Base-by-base conservation (phyloP, 1,284 basidiomycete species). In the Paramarasmius palmivorus region DNA sequence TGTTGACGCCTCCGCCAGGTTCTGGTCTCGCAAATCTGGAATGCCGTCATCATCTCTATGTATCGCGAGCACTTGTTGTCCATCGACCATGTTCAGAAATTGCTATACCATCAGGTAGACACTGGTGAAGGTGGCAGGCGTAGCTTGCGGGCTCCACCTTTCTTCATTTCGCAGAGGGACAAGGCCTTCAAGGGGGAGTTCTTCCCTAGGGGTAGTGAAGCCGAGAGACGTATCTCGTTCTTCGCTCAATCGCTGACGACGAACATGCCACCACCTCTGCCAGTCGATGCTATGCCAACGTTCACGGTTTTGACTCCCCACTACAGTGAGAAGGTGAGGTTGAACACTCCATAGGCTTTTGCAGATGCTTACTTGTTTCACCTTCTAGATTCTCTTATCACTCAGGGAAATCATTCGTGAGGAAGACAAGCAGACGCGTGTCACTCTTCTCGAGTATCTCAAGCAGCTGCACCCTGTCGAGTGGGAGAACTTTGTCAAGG, bases 401-500 rank as follows among this genome's bases (percentile, higher is more conserved):
- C 81, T 98, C 5, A 83, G 95, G 61, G 95, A 97, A 71, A 98
- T 97, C 68, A 98, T 98, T 63, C 89, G 94, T 61, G 95, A 98
- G 71, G 93, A 97, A 68, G 93, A 98, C 70, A 92, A 95, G 70
- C 90, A 93, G 68, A 93, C 93, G 8, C 92, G 95, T 50, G 95
- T 97, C 52, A 98, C 95, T 6, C 82, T 98, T 14, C 79, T 98
- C 50, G 95, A 97, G 71, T 98, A 99, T 75, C 81, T 99, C 65
- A 99, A 99, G 75, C 96, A 99, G 72, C 85, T 99, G 45, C 96
- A 99, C 69, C 92, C 95, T 3, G 81, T 99, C 64, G 96, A 99
- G 70, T 99, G 96, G 96, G 94, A 98, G 76, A 99, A 99, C 73
- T 99, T 99, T 62, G 96, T 99, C 65, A 95, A 95, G 77, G 96